Base-by-base conservation (phyloP, 257 asterid genomes). In the Solanum microdontum region DNA sequence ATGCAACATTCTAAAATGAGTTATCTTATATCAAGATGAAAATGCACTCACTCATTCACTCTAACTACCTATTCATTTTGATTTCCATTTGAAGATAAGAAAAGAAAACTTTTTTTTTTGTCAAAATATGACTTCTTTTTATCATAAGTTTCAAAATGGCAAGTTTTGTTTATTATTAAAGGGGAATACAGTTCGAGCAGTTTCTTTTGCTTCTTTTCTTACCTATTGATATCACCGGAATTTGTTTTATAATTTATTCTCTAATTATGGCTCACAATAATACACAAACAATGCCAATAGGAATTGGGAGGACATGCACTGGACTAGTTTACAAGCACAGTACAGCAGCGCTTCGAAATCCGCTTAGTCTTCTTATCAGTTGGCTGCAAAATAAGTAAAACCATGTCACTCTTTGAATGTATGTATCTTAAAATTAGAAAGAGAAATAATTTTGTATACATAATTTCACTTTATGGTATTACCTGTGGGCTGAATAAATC, bases 401-500 rank as follows among this genome's bases (percentile, higher is more conserved):
- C 12, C 19, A 45, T 11, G 68, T 72, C 40, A 33, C 32, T 72
- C 45, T 45, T 70, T 26, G 82, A 76, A 69, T 45, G 33, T 26
- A 28, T 45, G 33, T 37, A 86, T n/a, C 30, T 43, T 12, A 51
- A 15, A 39, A 73, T 43, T 12, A 51, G 26, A 60, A 33, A 15
- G 23, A 39, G 40, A 23, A 84, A 7, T 40, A 6, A 84, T 11
- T n/a, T 23, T 36, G 32, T 23, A 21, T 6, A 24, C 60, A n/a
- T 64, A 23, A 34, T 39, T 58, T 70, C 58, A 37, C 34, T 66
- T 30, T 30, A 30, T 82, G 17, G 39, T 30, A 45, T 87, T 87
- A 87, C 89, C 89, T 83, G 89, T 30, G 87, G 89, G 10, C 51
- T 87, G 62, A 87, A 84, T 24, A 87, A 70, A 87, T 68, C 60